phyloP scores from a whole-genome alignment of 345 rosid species.

The Rhodomyrtus tomentosa region DNA sequence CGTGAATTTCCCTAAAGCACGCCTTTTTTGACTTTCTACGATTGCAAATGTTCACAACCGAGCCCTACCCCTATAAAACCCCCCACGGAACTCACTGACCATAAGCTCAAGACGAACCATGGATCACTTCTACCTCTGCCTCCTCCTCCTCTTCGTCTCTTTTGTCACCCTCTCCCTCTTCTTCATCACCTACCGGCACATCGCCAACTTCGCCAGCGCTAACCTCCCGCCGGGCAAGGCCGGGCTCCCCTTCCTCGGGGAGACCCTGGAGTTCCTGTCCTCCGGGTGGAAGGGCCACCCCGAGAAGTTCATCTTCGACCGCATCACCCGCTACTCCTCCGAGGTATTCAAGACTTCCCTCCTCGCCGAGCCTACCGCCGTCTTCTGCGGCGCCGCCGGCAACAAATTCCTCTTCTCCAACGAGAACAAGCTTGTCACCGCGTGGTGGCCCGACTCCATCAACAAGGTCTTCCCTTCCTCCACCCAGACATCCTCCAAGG shows the following conservation, averaged over 20 bases:
- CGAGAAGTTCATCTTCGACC: constrained; percentile 15
- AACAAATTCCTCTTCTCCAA: constrained; percentile 12
- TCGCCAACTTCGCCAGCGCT: background rate
- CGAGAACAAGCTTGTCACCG: constrained; percentile 9
- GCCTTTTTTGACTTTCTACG: background rate
- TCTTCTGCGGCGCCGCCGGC: constrained; percentile 5
- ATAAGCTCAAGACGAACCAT: background rate
- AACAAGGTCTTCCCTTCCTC: constrained; percentile 11
- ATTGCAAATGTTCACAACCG: background rate
- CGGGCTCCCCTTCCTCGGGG: constrained; percentile 6
- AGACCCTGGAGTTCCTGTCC: constrained; percentile 6
- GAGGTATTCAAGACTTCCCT: constrained; percentile 11
- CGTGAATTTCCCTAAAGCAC: background rate
- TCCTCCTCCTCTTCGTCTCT: constrained; percentile 9
- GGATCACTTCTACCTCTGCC: constrained; percentile 5
- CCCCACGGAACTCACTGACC: background rate
- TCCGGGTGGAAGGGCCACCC: constrained; percentile 13
- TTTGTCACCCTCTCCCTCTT: constrained; percentile 1
- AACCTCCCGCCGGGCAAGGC: constrained; percentile 9
- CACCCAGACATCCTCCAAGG: constrained; percentile 5
- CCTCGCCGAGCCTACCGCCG: constrained; percentile 2
- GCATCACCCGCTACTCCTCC: constrained; percentile 3
- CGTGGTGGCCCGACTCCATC: constrained; percentile 11
- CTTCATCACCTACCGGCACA: constrained; percentile 8
- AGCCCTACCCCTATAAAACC: background rate